These are phyloP conservation scores for Phytopythium cucurbitacearum DNA, from an alignment of 352 stramenopile genomes.

Conservation along the genomic window DNA sequence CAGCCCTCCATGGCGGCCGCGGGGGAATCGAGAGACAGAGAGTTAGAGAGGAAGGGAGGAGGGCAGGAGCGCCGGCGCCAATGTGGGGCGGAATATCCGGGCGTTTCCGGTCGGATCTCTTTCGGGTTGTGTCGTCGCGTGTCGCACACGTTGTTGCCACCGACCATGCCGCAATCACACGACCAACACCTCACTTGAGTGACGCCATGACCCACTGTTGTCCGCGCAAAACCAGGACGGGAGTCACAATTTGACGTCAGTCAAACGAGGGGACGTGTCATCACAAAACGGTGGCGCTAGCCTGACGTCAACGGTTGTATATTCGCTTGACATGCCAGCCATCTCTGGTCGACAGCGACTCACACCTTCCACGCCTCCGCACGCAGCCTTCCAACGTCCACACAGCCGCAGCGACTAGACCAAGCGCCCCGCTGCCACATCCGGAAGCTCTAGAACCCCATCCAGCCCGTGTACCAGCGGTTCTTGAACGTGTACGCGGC, in stretches of 20 bases:
- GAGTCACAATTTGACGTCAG: not conserved
- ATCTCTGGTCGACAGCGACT: too few relatives aligned
- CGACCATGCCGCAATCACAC: not conserved
- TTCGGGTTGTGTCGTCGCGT: not conserved
- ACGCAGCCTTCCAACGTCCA: too few relatives aligned
- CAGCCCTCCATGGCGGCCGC: constrained; percentile 70
- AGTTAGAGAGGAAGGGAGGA: not conserved
- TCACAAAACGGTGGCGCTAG: too few relatives aligned
- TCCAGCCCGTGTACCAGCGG: constrained; percentile 84
- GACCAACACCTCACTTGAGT: not conserved
- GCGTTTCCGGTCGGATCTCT: not conserved
- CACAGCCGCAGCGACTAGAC: too few relatives aligned
- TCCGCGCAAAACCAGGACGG: too few relatives aligned
- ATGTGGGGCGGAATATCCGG: not conserved
- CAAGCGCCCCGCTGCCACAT: too few relatives aligned
- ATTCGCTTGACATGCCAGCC: not conserved
- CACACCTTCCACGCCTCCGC: not conserved
- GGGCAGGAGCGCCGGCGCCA: constrained; percentile 1
- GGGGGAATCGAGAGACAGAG: not conserved
- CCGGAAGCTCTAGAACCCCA: constrained; percentile 55
- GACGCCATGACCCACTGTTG: not conserved
- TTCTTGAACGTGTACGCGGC: constrained; percentile 86
- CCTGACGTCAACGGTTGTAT: not conserved
- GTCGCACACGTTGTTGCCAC: too few relatives aligned
- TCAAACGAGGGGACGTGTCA: not conserved